These are phyloP conservation scores for Lactarius hatsudake DNA, from an alignment of 768 basidiomycete species.

Conservation along the genomic window DNA sequence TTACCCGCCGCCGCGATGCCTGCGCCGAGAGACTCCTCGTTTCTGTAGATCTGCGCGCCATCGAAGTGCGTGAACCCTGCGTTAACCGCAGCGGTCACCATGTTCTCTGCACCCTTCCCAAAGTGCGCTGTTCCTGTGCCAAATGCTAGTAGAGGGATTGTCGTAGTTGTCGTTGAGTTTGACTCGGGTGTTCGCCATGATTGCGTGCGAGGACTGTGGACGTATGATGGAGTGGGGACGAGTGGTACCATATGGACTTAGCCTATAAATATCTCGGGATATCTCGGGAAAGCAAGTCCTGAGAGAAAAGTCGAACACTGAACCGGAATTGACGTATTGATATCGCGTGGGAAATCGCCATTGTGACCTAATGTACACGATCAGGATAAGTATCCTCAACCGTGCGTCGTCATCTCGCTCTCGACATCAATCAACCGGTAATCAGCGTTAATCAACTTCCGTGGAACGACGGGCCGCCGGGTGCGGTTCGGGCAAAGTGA, in stretches of 20 bases:
- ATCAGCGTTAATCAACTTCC: no score
- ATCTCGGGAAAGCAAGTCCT: neutral
- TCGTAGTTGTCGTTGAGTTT: conserved; percentile 39
- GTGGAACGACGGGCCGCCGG: no score
- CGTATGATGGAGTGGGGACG: neutral
- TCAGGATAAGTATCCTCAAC: no score
- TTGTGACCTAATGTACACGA: no score
- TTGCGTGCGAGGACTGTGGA: conserved; percentile 1
- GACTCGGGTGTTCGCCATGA: conserved; percentile 30
- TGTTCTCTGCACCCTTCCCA: conserved; percentile 31
- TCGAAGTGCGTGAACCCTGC: conserved; percentile 42
- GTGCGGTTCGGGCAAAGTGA: no score
- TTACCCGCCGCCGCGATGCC: conserved; percentile 37
- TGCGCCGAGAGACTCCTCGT: conserved; percentile 39
- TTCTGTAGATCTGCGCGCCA: conserved; percentile 40
- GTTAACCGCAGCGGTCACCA: conserved; percentile 34
- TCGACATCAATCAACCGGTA: no score
- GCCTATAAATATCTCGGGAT: neutral
- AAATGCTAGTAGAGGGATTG: conserved; percentile 40
- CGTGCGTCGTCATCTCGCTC: no score
- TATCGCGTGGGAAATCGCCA: no score
- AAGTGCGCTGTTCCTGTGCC: conserved; percentile 40
- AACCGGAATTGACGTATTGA: no score
- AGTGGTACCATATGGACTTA: neutral
- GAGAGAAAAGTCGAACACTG: neutral